A percentile compares a stretch with the other conserved stretches of the same genome.
These are phyloP conservation scores for Nothophaeocryptopus gaeumannii DNA, from an alignment of 2,329 filamentous ascomycete species.

Conservation along the genomic window DNA sequence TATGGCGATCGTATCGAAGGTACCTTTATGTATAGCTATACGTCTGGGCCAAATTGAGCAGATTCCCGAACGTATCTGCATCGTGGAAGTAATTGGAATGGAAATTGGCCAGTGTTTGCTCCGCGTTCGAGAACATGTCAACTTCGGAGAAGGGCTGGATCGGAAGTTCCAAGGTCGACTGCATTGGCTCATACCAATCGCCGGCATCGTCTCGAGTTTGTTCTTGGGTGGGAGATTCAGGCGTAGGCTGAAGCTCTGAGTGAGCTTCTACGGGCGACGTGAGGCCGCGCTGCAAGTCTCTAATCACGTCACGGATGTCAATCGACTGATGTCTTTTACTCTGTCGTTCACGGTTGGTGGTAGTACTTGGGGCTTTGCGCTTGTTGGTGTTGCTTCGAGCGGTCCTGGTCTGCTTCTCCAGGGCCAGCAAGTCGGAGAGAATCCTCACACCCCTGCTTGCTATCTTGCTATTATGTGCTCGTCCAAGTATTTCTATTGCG, in stretches of 20 bases:
- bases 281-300: constrained; percentile 3
- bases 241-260: no score
- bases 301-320: constrained; percentile 5
- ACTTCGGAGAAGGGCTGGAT: neutral
- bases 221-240: no score
- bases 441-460: constrained; percentile 6
- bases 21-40: constrained; percentile 3
- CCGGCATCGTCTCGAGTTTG: no score
- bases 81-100: constrained; percentile 8
- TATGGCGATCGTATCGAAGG: no score
- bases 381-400: neutral
- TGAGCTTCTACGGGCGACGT: neutral
- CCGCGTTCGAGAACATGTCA: constrained; percentile 1
- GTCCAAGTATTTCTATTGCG: neutral
- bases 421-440: constrained; percentile 1
- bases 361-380: neutral
- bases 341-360: neutral
- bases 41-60: constrained; percentile 11
- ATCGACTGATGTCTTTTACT: constrained; percentile 2
- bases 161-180: no score
- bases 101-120: constrained; percentile 6
- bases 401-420: neutral
- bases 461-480: constrained; percentile 8
- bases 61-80: constrained; percentile 6
- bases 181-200: no score